Base-by-base conservation (phyloP, 768 basidiomycete genomes). In the Trametes cubensis region DNA sequence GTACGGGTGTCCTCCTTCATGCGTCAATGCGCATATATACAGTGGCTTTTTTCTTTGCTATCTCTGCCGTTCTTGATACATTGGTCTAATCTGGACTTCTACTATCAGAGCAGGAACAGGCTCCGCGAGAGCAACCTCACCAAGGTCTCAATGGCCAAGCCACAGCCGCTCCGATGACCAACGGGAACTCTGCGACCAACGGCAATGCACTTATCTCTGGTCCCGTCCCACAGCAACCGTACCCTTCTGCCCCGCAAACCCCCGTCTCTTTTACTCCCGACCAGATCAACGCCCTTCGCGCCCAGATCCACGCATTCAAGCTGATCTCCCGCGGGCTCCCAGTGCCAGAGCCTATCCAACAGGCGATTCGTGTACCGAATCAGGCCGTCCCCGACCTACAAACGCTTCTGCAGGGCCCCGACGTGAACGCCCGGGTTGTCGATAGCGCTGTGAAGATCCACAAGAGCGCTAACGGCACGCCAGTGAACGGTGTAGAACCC, bases 281-380 rank as follows among this genome's bases (percentile, higher is more conserved):
- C 61, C 93, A 93, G 69, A 86, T 93, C 49, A 80, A 78, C 59
- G 83, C 88, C 11, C 81, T 94, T n/a, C 83, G 89, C 15, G 85
- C 89, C 0, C 92, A 94, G 67, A 93, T 94, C 17, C 83, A 87
- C 51, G 92, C 92, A 4, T 94, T 88, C 78, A 91, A 88, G 70
- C 80, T 85, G 64, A 79, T 94, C 66, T 78, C 79, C 17, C 82
- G 87, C 23, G 85, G 87, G 21, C 71, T 85, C 8, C 84, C 89
- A 17, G 80, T 92, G 44, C 88, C 91, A 15, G 85, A 90, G 14
- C 71, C 81, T 62, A 68, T 94, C 28, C 89, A 88, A 62, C 85
- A 87, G 57, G 85, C 88, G 14, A 85, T 92, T 47, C 85, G 83
- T 20, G 80, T 85, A 13, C 83, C 85, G 51, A 87, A 85, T 67